Evolutionary conservation across 2,329 filamentous ascomycete species (phyloP), one percentile per base, ranked within the genome.

Genomic region (Orbilia oligospora): DNA sequence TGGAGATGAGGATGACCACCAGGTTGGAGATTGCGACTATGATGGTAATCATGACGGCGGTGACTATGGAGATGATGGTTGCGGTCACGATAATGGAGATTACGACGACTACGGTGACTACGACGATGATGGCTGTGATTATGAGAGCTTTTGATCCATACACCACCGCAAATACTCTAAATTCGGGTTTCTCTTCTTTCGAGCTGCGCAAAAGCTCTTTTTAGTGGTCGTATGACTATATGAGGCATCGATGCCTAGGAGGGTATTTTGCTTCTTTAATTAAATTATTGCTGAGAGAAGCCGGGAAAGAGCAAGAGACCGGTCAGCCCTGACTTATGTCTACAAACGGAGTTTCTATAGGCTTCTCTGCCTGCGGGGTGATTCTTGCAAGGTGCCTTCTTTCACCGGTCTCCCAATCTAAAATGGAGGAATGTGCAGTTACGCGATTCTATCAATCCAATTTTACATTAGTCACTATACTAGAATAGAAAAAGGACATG

Each of bases 341-440:
- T 22, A 46, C 63, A 55, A 77, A 77, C 1, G 67, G 67, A 6
- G 73, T 77, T 44, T 77, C 67, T n/a, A 61, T 63, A 8, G 73
- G 73, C 20, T 46, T 77, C 20, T 97, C 93, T 0, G 92, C 93
- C 85, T 95, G 92, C 0, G 93, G 93, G 5, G 93, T 95, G 82
- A 97, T 91, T 53, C 93, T 88, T 6, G 93, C 93, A 78, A 97
- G 84, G 85, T 97, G 93, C 63, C 93, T 88, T 76, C 93, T 87
- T 84, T 93, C 89, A 1, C 93, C 93, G 83, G 89, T 89, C 81
- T 91, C 89, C 93, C 93, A 97, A 84, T 97, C 93, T 2, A 95
- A 86, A 49, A 95, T 86, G 0, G 93, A 93, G 4, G 91, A 91
- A 84, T 97, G 93, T 80, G 90, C 88, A 8, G 92, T 94, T 0